phyloP scores from a whole-genome alignment of 768 basidiomycete species.

The Neoboletus brunneissimus region DNA sequence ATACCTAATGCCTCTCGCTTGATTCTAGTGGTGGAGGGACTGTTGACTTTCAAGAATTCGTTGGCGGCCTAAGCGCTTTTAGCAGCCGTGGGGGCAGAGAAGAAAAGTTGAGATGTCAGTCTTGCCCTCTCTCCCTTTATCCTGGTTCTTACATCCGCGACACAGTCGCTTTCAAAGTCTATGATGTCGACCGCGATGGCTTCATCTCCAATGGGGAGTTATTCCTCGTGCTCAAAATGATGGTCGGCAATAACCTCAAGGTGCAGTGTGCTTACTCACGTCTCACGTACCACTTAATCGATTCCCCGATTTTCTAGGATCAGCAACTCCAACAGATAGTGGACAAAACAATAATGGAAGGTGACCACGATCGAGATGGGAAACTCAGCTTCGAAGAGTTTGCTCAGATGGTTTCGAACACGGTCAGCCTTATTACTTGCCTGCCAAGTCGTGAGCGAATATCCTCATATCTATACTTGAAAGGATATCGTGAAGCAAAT shows the following conservation, averaged over 20 bases:
- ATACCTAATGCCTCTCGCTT: not conserved
- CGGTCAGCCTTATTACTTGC: conserved; percentile 47
- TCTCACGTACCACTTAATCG: not conserved
- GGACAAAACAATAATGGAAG: conserved; percentile 99
- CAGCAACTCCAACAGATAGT: conserved; percentile 99
- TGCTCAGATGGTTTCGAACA: conserved; percentile 93
- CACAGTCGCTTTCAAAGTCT: conserved; percentile 99
- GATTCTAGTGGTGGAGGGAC: conserved; percentile 86
- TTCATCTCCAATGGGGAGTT: conserved; percentile 98
- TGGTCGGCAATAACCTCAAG: conserved; percentile 99
- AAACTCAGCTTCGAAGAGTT: conserved; percentile 98
- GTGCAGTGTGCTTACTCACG: conserved; percentile 37
- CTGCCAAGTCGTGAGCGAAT: not conserved
- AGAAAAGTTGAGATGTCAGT: conserved; percentile 92
- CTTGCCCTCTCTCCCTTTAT: not conserved
- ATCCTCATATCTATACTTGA: conserved; percentile 6
- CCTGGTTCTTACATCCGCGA: not conserved
- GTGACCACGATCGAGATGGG: conserved; percentile 96
- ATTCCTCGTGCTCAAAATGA: conserved; percentile 99
- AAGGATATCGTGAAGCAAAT: conserved; percentile 99
- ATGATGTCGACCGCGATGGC: conserved; percentile 97
- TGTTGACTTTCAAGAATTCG: conserved; percentile 99
- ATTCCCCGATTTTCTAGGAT: conserved; percentile 51
- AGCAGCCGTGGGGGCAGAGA: conserved; percentile 95
- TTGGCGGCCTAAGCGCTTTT: conserved; percentile 96